These are phyloP conservation scores for Aegilops longissima DNA, from an alignment of 176 grass and related monocot species.

Conservation along the genomic window DNA sequence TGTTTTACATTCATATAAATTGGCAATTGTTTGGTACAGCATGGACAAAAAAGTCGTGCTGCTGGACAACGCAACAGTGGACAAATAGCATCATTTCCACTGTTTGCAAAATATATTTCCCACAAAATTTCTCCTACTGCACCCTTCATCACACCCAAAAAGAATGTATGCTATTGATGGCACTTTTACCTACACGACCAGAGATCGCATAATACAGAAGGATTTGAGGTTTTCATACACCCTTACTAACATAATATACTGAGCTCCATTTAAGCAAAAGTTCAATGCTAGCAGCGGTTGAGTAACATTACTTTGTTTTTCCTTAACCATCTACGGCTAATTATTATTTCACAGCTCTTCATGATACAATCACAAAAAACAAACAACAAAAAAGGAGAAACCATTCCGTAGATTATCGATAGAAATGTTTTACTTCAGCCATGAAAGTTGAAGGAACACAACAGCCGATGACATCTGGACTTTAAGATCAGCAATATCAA, in stretches of 20 bases:
- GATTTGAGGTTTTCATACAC: background rate
- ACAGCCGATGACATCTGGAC: slow-evolving; percentile 84
- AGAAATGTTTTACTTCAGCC: slow-evolving; percentile 34
- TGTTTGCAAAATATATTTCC: no score
- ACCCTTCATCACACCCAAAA: background rate
- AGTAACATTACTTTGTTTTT: no score
- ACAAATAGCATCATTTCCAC: background rate
- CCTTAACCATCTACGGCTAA: no score
- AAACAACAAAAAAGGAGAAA: no score
- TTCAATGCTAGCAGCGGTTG: no score
- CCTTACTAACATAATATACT: background rate
- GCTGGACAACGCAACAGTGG: background rate
- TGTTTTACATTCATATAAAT: no score
- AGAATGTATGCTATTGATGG: background rate
- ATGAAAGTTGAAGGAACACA: slow-evolving; percentile 77
- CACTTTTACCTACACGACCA: background rate
- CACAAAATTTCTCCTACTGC: background rate
- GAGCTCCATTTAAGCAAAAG: no score
- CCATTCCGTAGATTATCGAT: background rate
- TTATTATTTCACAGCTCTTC: no score
- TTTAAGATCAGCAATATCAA: slow-evolving; percentile 90
- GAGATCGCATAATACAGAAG: background rate
- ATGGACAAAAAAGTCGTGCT: no score
- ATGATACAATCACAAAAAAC: no score
- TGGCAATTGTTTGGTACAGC: no score